These are phyloP conservation scores for Phytophthora multivora DNA, from an alignment of 352 stramenopile genomes.

Conservation along the genomic window DNA sequence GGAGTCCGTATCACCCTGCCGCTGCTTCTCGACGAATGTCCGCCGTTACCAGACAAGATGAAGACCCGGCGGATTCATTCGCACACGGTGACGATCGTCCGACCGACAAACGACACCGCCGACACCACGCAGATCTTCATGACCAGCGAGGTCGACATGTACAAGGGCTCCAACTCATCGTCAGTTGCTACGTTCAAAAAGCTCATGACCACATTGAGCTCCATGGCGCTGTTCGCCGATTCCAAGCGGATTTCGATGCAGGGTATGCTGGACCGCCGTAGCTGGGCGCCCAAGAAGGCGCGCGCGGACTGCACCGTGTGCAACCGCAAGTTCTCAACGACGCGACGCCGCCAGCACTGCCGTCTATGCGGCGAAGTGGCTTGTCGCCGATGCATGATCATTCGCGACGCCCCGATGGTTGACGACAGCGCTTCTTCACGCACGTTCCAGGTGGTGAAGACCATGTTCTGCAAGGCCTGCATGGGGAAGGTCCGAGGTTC, in stretches of 20 bases:
- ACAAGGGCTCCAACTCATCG: slow-evolving; percentile 32
- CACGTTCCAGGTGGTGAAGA: slow-evolving; percentile 61
- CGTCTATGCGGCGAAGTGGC: slow-evolving; percentile 80
- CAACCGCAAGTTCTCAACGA: slow-evolving; percentile 59
- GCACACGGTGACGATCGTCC: slow-evolving; percentile 64
- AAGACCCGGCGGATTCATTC: slow-evolving; percentile 60
- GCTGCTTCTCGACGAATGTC: slow-evolving; percentile 64
- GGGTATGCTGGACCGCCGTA: slow-evolving; percentile 49
- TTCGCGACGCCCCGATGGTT: slow-evolving; percentile 48
- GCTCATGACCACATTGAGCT: slow-evolving; percentile 59
- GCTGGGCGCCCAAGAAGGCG: slow-evolving; percentile 59
- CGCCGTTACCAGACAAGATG: slow-evolving; percentile 46
- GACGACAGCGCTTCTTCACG: slow-evolving; percentile 31
- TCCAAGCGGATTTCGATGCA: slow-evolving; percentile 65
- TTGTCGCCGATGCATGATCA: slow-evolving; percentile 68
- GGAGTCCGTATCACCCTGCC: slow-evolving; percentile 74
- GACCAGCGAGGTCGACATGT: slow-evolving; percentile 58
- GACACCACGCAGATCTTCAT: slow-evolving; percentile 63
- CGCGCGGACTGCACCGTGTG: slow-evolving; percentile 60
- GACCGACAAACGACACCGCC: slow-evolving; percentile 37
- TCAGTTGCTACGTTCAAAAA: slow-evolving; percentile 40
- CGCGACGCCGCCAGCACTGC: slow-evolving; percentile 74
- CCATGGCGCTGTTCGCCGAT: slow-evolving; percentile 64
- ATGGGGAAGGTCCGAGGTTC: slow-evolving; percentile 54
- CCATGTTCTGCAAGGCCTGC: slow-evolving; percentile 61